Evolutionary conservation across 768 basidiomycete genomes (phyloP).

Genomic region (Boletus coccyginus): DNA sequence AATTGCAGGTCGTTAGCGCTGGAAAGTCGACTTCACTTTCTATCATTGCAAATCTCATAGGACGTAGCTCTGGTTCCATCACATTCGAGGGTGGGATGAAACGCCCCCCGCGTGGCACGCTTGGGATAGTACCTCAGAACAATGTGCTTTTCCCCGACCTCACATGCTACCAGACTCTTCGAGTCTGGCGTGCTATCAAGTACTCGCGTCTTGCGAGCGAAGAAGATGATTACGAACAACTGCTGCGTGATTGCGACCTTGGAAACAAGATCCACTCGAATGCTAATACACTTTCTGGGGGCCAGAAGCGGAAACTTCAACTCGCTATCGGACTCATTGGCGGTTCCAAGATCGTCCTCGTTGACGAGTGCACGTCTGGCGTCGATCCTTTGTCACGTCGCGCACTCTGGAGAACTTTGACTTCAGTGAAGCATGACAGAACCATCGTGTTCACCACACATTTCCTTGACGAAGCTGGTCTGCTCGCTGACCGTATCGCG

Average conservation of each 20-base stretch:
- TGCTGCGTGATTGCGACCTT: conserved; percentile 71
- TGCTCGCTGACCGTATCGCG: conserved; percentile 73
- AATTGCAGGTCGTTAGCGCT: conserved; percentile 42
- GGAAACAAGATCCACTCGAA: conserved; percentile 66
- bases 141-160: conserved; percentile 80
- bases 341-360: conserved; percentile 65
- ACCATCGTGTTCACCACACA: conserved; percentile 80
- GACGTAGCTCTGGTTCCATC: conserved; percentile 56
- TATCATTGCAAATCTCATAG: conserved; percentile 61
- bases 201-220: conserved; percentile 39
- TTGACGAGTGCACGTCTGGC: conserved; percentile 74
- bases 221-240: conserved; percentile 59
- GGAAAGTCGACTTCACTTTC: conserved; percentile 76
- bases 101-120: conserved; percentile 56
- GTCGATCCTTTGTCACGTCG: conserved; percentile 79
- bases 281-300: conserved; percentile 67
- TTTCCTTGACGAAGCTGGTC: conserved; percentile 78
- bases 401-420: conserved; percentile 74
- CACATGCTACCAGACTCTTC: conserved; percentile 68
- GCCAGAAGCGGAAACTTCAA: conserved; percentile 81
- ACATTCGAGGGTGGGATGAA: conserved; percentile 50
- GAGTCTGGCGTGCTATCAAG: conserved; percentile 73
- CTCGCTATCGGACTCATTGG: conserved; percentile 79
- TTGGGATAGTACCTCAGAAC: conserved; percentile 82
- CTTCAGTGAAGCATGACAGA: conserved; percentile 59